These are phyloP conservation scores for Penicillium dipodomyicola DNA, from an alignment of 495 filamentous ascomycete species.

Conservation along the genomic window DNA sequence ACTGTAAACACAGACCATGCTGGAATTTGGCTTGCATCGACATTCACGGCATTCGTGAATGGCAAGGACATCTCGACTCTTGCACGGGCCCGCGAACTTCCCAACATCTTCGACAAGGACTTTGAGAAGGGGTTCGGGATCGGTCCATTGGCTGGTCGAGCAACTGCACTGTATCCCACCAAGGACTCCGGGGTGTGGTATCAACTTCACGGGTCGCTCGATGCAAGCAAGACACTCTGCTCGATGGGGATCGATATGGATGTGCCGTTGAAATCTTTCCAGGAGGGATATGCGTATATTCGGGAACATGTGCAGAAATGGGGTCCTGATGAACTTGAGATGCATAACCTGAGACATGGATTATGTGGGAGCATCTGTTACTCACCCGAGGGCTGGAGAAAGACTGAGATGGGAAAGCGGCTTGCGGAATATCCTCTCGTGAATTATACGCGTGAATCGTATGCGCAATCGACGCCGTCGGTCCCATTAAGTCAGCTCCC, in stretches of 20 bases:
- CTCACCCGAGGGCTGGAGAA: slow-evolving; percentile 30
- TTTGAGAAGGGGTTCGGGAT: slow-evolving; percentile 27
- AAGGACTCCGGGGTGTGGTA: slow-evolving; percentile 30
- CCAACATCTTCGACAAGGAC: slow-evolving; percentile 16
- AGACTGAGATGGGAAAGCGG: slow-evolving; percentile 31
- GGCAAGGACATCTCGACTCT: slow-evolving; percentile 20
- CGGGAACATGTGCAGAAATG: slow-evolving; percentile 25
- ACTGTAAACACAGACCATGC: slow-evolving; percentile 28
- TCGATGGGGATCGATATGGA: slow-evolving; percentile 28
- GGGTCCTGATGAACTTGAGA: slow-evolving; percentile 36
- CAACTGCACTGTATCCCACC: slow-evolving; percentile 32
- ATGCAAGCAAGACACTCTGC: slow-evolving; percentile 22
- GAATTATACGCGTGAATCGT: slow-evolving; percentile 22
- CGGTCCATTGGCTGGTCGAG: slow-evolving; percentile 17
- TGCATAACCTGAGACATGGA: slow-evolving; percentile 32
- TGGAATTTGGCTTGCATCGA: slow-evolving; percentile 25
- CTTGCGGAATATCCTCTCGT: slow-evolving; percentile 26
- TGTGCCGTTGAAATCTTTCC: slow-evolving; percentile 11
- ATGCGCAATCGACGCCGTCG: slow-evolving; percentile 23
- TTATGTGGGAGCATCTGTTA: slow-evolving; percentile 38
- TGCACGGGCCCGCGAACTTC: slow-evolving; percentile 14
- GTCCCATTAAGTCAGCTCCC: slow-evolving; percentile 9
- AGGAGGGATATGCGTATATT: slow-evolving; percentile 27
- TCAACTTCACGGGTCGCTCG: slow-evolving; percentile 34
- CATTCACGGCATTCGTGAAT: slow-evolving; percentile 17